Evolutionary conservation across 2,329 filamentous ascomycete genomes (phyloP).

Genomic region (Botrytis hyacinthi): DNA sequence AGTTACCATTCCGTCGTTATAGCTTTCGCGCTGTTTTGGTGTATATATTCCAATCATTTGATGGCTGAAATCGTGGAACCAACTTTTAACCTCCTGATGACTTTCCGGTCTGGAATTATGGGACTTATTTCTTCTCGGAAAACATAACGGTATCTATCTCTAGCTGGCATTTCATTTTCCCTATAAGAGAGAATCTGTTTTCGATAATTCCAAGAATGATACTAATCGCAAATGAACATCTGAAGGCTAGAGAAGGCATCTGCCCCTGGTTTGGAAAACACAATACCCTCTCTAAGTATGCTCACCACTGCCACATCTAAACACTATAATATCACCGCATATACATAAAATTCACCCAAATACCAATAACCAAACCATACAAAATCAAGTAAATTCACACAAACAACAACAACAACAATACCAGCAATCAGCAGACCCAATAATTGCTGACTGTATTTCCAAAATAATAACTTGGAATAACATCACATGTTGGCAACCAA

Average conservation of each 20-base stretch:
- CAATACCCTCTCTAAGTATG: neutral
- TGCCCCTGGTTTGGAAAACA: neutral
- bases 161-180: too few species aligned
- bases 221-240: neutral
- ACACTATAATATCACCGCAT: neutral
- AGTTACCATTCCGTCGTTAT: constrained; percentile 24
- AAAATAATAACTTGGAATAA: neutral
- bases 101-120: too few species aligned
- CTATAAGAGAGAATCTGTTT: neutral
- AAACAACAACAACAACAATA: too few species aligned
- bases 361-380: neutral
- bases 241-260: neutral
- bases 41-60: neutral
- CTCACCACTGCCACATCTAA: neutral
- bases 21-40: rapidly evolving
- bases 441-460: neutral
- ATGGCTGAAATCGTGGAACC: too few species aligned
- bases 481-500: neutral
- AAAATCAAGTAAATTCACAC: neutral
- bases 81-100: too few species aligned
- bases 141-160: too few species aligned
- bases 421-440: neutral
- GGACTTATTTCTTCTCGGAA: too few species aligned
- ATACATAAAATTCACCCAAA: neutral
- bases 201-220: neutral